Evolutionary conservation across 176 grass and related monocot genomes (phyloP), one percentile per base, ranked within the genome.

Genomic region (Eragrostis curvula): DNA sequence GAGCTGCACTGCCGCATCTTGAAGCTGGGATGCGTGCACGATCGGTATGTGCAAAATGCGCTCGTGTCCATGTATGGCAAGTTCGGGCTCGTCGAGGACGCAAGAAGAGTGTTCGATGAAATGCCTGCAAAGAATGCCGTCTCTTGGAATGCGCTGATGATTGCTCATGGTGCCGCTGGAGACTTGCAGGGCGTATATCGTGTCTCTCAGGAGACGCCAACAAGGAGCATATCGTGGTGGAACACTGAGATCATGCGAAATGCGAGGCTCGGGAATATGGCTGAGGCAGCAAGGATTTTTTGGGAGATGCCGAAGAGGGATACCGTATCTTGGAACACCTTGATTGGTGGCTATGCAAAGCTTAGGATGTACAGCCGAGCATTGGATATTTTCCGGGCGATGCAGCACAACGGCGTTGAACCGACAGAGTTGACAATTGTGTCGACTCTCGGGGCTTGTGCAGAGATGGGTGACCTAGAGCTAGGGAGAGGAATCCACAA

Each of bases 51-150:
- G 29, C 85, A 60, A 1, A 97, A 97, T 65, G 89, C 83, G 7
- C 73, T 97, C 7, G 78, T 92, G 14, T 87, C 85, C 14, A 79
- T 94, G 88, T 92, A 97, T 7, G 91, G 89, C 5, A 49, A 87
- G 41, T 87, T 89, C 28, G 63, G 85, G 3, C 64, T 32, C 12
- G 48, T 94, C 2, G 5, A 5, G 0, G 90, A 86, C 2, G 83
- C 90, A 25, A 23, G 81, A 4, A 97, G 14, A 23, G 8, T 80
- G 90, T 97, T 94, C 11, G 88, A 94, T 27, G 87, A 90, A 92
- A 97, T 88, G 88, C 18, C 28, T 0, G 13, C 48, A 0, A 94
- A 56, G 76, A 90, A 91, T 28, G 56, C 64, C 3, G 80, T 88
- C 12, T 89, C 92, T 0, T 97, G 90, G 92, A 94, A 92, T 40